A percentile compares a stretch with the other conserved stretches of the same genome.
Conservation (phyloP, 768 basidiomycete genomes). For the Butyriboletus loyo region DNA sequence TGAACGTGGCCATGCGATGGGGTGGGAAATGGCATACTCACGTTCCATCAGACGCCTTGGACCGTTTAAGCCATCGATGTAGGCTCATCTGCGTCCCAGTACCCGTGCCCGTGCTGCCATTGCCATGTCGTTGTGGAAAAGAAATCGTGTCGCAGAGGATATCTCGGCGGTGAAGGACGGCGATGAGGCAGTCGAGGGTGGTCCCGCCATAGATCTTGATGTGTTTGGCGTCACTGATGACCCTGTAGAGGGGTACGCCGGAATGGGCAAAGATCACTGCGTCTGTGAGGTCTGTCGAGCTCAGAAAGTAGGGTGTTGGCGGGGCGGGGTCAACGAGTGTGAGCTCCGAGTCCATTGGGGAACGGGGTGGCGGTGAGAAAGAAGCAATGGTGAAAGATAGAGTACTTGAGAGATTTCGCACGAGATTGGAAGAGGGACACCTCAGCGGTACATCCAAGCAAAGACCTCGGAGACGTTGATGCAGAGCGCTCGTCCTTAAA, state of each 20-base stretch:
- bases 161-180: conserved; percentile 26
- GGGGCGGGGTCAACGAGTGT: conserved; percentile 26
- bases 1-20: background rate
- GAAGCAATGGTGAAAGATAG: background rate
- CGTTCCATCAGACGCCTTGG: conserved; percentile 23
- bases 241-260: conserved; percentile 22
- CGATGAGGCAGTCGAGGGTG: conserved; percentile 13
- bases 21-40: conserved; percentile 7
- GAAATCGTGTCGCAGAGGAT: conserved; percentile 27
- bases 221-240: conserved; percentile 20
- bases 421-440: background rate
- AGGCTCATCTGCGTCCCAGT: conserved; percentile 9
- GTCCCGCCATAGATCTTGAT: conserved; percentile 16
- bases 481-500: background rate
- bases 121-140: conserved; percentile 19
- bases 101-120: background rate
- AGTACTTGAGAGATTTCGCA: background rate
- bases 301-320: conserved; percentile 29
- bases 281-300: conserved; percentile 16
- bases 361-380: background rate
- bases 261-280: conserved; percentile 18
- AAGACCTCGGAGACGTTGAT: background rate
- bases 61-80: conserved; percentile 29
- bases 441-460: conserved; percentile 1
- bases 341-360: conserved; percentile 26